phyloP scores from a whole-genome alignment of 2,329 filamentous ascomycete species.

The Ophiostoma pallidulum region DNA sequence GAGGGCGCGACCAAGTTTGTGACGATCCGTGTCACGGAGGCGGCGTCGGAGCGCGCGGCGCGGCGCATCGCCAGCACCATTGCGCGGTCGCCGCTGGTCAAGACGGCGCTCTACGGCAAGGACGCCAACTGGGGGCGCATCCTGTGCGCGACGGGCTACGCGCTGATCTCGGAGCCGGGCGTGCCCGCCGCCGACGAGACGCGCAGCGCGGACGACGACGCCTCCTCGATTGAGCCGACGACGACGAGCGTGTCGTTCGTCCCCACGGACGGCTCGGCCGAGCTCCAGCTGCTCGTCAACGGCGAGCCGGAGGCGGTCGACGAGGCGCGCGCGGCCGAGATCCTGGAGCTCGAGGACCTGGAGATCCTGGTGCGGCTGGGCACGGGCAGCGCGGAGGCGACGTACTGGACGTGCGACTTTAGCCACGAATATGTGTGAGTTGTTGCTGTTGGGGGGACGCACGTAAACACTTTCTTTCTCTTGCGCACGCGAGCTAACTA shows the following conservation, averaged over 20 bases:
- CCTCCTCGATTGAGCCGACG: conserved; percentile 48
- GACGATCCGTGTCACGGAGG: conserved; percentile 74
- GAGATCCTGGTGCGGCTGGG: conserved; percentile 69
- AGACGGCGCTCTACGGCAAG: conserved; percentile 92
- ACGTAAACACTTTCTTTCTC: neutral
- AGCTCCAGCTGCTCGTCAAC: conserved; percentile 66
- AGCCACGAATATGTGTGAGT: conserved; percentile 63
- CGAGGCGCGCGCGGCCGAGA: conserved; percentile 66
- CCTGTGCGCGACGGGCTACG: conserved; percentile 85
- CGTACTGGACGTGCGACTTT: conserved; percentile 81
- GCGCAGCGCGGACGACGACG: too few species aligned
- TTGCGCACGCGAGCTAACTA: conserved; percentile 15
- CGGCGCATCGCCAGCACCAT: conserved; percentile 78
- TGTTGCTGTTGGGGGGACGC: too few species aligned
- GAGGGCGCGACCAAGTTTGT: conserved; percentile 98
- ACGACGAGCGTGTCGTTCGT: conserved; percentile 71
- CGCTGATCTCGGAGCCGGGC: conserved; percentile 50
- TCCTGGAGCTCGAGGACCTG: conserved; percentile 66
- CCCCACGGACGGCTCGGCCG: conserved; percentile 64
- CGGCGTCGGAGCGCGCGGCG: conserved; percentile 58
- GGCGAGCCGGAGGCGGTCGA: conserved; percentile 75
- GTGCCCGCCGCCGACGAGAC: too few species aligned
- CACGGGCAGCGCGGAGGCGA: conserved; percentile 57
- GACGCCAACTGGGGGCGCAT: conserved; percentile 99
- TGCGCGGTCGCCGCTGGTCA: conserved; percentile 84